These are phyloP conservation scores for Fraxinus pennsylvanica DNA, from an alignment of 257 asterid genomes.

Conservation along the genomic window DNA sequence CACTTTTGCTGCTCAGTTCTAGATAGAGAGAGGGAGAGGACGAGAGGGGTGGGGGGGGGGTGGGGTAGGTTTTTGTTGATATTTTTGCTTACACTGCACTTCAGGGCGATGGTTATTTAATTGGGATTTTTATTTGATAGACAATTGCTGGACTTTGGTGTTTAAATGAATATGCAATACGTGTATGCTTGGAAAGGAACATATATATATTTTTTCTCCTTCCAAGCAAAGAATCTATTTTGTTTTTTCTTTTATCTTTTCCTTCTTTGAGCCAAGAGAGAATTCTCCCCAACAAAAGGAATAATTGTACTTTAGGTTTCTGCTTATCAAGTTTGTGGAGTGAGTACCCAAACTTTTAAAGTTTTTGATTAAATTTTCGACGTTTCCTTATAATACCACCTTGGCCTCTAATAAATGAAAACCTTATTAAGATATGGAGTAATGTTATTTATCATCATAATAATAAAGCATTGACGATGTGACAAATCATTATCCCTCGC, in stretches of 20 bases:
- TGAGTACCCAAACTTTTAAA: not conserved
- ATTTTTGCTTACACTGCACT: conserved; percentile 58
- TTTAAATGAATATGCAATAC: not conserved
- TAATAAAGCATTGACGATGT: too few species aligned
- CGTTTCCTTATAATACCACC: not conserved
- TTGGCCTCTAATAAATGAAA: not conserved
- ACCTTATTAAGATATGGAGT: too few species aligned
- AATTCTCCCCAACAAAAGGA: not conserved
- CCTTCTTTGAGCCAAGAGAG: too few species aligned
- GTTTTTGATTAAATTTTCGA: not conserved
- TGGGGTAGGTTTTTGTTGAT: conserved; percentile 18
- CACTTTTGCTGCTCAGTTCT: too few species aligned
- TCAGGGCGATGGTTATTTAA: conserved; percentile 30
- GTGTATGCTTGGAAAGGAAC: conserved; percentile 29
- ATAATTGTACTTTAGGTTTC: not conserved
- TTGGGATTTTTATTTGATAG: conserved; percentile 1
- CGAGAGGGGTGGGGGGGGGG: too few species aligned
- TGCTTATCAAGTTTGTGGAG: not conserved
- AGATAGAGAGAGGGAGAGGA: too few species aligned
- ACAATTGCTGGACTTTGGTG: not conserved
- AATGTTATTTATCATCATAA: too few species aligned
- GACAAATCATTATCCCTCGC: too few species aligned
- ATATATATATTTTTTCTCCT: conserved; percentile 23
- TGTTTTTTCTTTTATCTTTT: conserved; percentile 1
- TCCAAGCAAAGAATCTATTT: conserved; percentile 56